phyloP scores from a whole-genome alignment of 495 filamentous ascomycete species.

The Penicillium steckii region DNA sequence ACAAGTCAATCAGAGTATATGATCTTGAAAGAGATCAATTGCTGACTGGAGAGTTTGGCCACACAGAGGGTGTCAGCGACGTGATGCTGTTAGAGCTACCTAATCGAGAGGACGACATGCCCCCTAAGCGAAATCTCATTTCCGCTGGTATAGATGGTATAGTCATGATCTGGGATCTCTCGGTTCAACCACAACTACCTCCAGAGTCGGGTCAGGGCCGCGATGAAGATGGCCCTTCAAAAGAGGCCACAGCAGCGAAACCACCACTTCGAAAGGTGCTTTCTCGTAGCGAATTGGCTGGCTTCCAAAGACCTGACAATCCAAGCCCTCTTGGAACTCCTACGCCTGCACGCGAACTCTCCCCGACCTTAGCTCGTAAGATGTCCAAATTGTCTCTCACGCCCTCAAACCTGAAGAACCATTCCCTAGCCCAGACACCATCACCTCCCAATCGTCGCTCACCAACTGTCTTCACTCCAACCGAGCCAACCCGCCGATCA shows the following conservation, averaged over 20 bases:
- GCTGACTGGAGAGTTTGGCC: conserved; percentile 86
- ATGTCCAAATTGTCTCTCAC: conserved; percentile 46
- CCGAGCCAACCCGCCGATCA: conserved; percentile 37
- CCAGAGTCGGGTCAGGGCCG: conserved; percentile 29
- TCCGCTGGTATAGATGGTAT: conserved; percentile 81
- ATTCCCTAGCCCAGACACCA: conserved; percentile 25
- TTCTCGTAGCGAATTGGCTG: conserved; percentile 73
- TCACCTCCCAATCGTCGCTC: conserved; percentile 39
- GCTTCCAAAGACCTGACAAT: conserved; percentile 61
- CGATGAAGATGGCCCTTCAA: conserved; percentile 47
- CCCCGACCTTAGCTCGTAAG: conserved; percentile 64
- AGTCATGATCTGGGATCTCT: conserved; percentile 80
- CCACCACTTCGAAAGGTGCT: conserved; percentile 72
- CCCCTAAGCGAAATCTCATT: conserved; percentile 52
- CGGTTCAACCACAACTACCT: conserved; percentile 36
- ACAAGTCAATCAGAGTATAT: conserved; percentile 92
- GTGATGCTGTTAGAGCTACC: conserved; percentile 64
- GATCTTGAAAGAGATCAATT: conserved; percentile 72
- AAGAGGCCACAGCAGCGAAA: conserved; percentile 53
- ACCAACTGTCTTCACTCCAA: conserved; percentile 26
- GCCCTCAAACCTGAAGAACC: conserved; percentile 31
- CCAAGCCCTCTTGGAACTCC: conserved; percentile 44
- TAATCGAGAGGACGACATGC: conserved; percentile 39
- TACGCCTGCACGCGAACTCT: conserved; percentile 53
- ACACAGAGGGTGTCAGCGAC: conserved; percentile 87